Evolutionary conservation across 2,329 filamentous ascomycete genomes (phyloP).

Genomic region (Clonostachys byssicola): DNA sequence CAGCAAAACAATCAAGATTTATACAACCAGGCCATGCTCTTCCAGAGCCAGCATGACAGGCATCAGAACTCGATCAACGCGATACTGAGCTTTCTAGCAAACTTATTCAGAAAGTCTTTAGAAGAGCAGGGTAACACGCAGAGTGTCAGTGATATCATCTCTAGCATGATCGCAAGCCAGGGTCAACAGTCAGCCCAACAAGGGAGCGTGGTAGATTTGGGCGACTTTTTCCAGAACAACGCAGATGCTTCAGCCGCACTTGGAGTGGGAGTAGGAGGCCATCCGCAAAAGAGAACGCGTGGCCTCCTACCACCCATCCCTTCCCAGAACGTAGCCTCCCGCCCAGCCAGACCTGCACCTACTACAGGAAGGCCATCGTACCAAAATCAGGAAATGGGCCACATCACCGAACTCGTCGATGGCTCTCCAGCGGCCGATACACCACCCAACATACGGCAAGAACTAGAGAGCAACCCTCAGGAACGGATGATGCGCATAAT

Average conservation of each 20-base stretch:
- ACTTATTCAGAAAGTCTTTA: conserved; percentile 90
- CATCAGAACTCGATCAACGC: conserved; percentile 98
- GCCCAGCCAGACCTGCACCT: conserved; percentile 15
- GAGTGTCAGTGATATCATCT: conserved; percentile 81
- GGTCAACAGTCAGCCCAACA: conserved; percentile 38
- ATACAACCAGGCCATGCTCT: conserved; percentile 81
- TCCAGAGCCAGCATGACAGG: conserved; percentile 89
- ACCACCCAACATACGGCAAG: conserved; percentile 47
- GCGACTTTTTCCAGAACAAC: conserved; percentile 50
- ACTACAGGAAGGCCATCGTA: conserved; percentile 12
- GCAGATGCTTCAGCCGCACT: conserved; percentile 28
- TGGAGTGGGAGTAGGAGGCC: conserved; percentile 20
- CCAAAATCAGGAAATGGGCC: conserved; percentile 42
- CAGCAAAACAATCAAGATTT: conserved; percentile 84
- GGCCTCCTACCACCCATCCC: conserved; percentile 53
- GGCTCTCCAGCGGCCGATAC: conserved; percentile 37
- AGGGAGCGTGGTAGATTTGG: conserved; percentile 57
- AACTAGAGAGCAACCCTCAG: conserved; percentile 53
- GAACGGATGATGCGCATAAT: conserved; percentile 64
- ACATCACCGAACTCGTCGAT: conserved; percentile 59
- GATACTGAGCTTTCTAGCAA: conserved; percentile 95
- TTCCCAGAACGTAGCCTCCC: conserved; percentile 14
- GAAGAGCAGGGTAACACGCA: conserved; percentile 75
- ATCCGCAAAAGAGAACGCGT: conserved; percentile 42
- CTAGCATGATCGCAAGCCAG: conserved; percentile 63